Evolutionary conservation across 805 yeast genomes (phyloP), one percentile per base, ranked within the genome.

Genomic region (Zygoascus flipseniorum): DNA sequence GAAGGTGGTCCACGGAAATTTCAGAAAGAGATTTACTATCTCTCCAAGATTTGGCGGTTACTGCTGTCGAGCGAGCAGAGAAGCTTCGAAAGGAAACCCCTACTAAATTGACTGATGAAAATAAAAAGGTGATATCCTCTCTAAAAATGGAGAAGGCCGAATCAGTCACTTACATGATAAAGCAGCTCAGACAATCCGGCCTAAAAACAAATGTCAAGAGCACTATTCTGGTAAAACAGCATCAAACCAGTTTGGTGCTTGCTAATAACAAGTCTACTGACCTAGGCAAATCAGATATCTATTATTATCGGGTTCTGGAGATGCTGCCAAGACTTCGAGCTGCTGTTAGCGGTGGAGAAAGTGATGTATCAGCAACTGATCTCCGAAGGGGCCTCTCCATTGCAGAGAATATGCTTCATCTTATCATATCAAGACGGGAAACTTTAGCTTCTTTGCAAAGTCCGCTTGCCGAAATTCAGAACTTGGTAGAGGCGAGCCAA

Each of bases 131-230:
- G 0, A 68, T 85, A 41, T 83, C 89, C 1, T 76, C 88, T 6
- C 73, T 93, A 68, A 86, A 85, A 62, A 76, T 83, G n/a, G 92
- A 88, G 62, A 93, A 93, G 69, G 75, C 83, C 55, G 85, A 84
- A 58, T 68, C 89, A 6, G 71, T 95, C 52, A 85, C 93, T 69
- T 88, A 83, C 54, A 78, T 89, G 0, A 69, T 93, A 55, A 81
- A 82, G 57, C 93, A 87, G 58, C 70, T 92, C 52, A 79, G 81
- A 64, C 72, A 82, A 54, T 80, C 87, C 64, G 99, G 99, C 1
- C 68, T 93, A 58, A 85, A 81, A 60, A 72, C 82, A 2, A 78
- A 78, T 26, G 74, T 83, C 37, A 81, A 84, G 54, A 75, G 83
- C 5, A 89, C 86, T 56, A 79, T 83, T n/a, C 77, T 79, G 51